A percentile compares a stretch with the other conserved stretches of the same genome.
Evolutionary conservation across 1,284 basidiomycete species (phyloP).

Genomic region (Termitomyces sp.): DNA sequence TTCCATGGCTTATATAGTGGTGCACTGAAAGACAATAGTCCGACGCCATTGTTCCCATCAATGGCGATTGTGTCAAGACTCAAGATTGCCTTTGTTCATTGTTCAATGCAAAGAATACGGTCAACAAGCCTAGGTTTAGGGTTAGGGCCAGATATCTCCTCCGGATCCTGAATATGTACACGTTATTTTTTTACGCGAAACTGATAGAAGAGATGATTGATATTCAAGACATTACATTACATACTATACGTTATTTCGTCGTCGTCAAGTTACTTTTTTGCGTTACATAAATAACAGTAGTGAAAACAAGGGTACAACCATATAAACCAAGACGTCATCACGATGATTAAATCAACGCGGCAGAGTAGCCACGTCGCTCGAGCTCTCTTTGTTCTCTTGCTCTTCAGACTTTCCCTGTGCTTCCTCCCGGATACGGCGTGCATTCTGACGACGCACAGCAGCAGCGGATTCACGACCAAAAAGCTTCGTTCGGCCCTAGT

Average conservation of each 20-base stretch:
- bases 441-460: constrained; percentile 26
- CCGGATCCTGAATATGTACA: too few relatives aligned
- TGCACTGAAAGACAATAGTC: constrained; percentile 9
- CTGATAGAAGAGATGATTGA: too few relatives aligned
- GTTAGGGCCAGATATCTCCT: constrained; percentile 4
- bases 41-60: constrained; percentile 8
- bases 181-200: too few relatives aligned
- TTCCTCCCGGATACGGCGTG: constrained; percentile 11
- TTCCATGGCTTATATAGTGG: constrained; percentile 16
- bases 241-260: neutral
- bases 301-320: neutral
- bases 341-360: neutral
- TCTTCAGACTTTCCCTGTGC: neutral
- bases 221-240: neutral
- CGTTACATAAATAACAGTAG: neutral
- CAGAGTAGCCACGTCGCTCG: neutral
- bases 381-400: constrained; percentile 3
- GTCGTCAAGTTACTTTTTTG: neutral
- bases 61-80: neutral
- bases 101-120: neutral
- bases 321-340: neutral
- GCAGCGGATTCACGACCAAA: constrained; percentile 41
- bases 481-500: constrained; percentile 40
- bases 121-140: constrained; percentile 9
- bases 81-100: constrained; percentile 1